Percentiles rank a stretch among this genome's conserved stretches.
Evolutionary conservation across 306 rosid species (phyloP).

Genomic region (Lathyrus aphaca): DNA sequence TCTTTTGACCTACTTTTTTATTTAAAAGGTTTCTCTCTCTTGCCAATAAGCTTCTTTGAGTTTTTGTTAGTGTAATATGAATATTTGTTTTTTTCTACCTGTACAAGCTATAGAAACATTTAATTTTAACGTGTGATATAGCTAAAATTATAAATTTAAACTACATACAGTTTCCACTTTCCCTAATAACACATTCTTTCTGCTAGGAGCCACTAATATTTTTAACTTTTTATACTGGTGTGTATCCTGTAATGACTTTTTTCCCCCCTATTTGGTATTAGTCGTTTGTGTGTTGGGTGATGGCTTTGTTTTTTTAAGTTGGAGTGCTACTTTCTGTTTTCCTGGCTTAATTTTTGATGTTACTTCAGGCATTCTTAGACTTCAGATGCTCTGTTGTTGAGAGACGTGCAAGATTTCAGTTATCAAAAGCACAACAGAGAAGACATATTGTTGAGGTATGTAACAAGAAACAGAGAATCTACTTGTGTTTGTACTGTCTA

Average conservation of each 20-base stretch:
- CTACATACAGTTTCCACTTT: neutral
- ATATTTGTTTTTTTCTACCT: neutral
- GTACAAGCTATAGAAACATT: neutral
- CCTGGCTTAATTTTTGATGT: constrained; percentile 16
- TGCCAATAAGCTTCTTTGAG: neutral
- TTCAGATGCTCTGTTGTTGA: constrained; percentile 91
- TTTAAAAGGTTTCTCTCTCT: neutral
- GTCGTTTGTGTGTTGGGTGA: neutral
- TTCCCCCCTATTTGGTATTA: neutral
- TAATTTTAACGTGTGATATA: neutral
- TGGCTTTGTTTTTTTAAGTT: constrained; percentile 4
- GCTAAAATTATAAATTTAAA: constrained; percentile 4
- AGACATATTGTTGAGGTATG: constrained; percentile 88
- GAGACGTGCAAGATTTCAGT: constrained; percentile 89
- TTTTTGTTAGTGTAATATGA: neutral
- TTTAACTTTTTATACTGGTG: constrained; percentile 1
- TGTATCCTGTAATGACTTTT: constrained; percentile 20
- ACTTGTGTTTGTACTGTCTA: constrained; percentile 2
- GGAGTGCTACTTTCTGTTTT: constrained; percentile 14
- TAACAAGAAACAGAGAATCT: constrained; percentile 1
- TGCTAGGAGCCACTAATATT: neutral
- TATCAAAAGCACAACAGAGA: constrained; percentile 80
- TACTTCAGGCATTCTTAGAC: constrained; percentile 76
- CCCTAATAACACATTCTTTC: neutral
- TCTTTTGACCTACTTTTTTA: neutral